Conservation (phyloP, 192 early-diverging fungal species). For the Dimargaris verticillata region DNA sequence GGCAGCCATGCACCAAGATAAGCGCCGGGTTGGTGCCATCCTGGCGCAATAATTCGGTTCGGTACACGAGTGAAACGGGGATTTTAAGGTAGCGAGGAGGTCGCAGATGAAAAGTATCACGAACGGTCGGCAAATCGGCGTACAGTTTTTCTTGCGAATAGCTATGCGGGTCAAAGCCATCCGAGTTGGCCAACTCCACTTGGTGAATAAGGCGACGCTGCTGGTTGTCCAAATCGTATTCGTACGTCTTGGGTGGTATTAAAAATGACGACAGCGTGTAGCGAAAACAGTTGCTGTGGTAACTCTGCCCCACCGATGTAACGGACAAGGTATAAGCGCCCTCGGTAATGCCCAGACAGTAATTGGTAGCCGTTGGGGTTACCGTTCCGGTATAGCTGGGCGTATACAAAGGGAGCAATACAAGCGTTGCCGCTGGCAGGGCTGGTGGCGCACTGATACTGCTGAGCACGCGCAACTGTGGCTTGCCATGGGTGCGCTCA, state of each 20-base stretch:
- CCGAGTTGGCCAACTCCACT: too few species aligned
- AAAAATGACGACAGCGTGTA: not conserved
- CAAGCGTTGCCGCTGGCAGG: too few species aligned
- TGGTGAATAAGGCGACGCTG: not conserved
- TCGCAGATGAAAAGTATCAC: constrained; percentile 2
- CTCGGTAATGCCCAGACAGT: not conserved
- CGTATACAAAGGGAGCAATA: not conserved
- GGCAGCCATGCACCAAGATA: not conserved
- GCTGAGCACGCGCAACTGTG: not conserved
- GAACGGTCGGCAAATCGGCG: not conserved
- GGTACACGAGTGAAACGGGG: constrained; percentile 8
- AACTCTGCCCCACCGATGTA: not conserved
- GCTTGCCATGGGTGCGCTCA: not conserved
- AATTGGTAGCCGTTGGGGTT: not conserved
- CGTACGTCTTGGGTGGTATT: not conserved
- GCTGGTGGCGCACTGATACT: not conserved
- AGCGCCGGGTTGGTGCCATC: constrained; percentile 9
- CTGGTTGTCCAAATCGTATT: constrained; percentile 3
- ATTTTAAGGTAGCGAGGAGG: constrained; percentile 8
- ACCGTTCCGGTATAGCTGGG: not conserved
- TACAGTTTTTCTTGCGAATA: constrained; percentile 1
- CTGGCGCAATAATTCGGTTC: not conserved
- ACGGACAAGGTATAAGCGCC: not conserved
- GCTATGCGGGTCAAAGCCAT: not conserved
- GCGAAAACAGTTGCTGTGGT: constrained; percentile 1